phyloP scores from a whole-genome alignment of 768 basidiomycete species.

The Suillus decipiens region DNA sequence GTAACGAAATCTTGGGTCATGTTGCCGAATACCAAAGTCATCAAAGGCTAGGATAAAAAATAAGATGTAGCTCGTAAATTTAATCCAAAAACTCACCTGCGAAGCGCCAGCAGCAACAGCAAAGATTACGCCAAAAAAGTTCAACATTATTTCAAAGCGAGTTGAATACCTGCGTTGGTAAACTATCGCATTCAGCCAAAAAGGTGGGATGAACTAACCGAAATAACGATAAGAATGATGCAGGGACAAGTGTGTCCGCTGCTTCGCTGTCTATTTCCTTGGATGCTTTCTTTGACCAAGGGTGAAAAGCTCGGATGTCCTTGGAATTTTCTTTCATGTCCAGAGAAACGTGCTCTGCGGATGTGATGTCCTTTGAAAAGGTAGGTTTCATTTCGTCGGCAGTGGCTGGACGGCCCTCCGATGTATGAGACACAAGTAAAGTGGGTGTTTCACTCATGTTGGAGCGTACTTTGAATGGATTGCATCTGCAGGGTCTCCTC shows the following conservation, averaged over 20 bases:
- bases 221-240: conserved; percentile 48
- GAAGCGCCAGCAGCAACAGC: conserved; percentile 79
- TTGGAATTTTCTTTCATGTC: not conserved
- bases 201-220: conserved; percentile 38
- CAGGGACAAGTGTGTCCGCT: conserved; percentile 37
- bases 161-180: conserved; percentile 68
- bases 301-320: conserved; percentile 41
- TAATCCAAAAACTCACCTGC: conserved; percentile 51
- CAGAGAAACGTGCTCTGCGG: not conserved
- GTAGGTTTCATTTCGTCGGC: conserved; percentile 48
- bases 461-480: not conserved
- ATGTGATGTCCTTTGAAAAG: not conserved
- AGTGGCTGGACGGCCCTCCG: conserved; percentile 44
- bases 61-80: not conserved
- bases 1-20: conserved; percentile 43
- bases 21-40: conserved; percentile 52
- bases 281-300: conserved; percentile 34
- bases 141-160: conserved; percentile 60
- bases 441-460: not conserved
- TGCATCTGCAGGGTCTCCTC: not conserved
- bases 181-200: conserved; percentile 1
- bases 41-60: conserved; percentile 28
- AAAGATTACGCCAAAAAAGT: conserved; percentile 70
- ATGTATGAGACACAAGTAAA: conserved; percentile 12
- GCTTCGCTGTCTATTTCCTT: conserved; percentile 21